phyloP scores from a whole-genome alignment of 2,329 filamentous ascomycete species.

The Sarocladium kiliense region DNA sequence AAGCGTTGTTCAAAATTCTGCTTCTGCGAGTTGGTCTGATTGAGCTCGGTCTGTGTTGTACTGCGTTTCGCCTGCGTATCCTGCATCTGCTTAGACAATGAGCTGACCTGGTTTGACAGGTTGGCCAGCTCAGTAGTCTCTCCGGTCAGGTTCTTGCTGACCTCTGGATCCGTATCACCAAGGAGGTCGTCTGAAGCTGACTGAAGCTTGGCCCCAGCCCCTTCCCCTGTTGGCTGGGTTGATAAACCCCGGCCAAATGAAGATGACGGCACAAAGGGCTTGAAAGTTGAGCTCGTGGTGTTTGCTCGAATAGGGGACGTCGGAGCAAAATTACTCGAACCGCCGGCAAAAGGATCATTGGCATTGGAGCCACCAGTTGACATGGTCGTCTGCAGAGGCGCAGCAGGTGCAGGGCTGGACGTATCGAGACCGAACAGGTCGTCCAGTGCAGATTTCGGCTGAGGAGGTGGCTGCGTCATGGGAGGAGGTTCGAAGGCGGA shows the following conservation, averaged over 20 bases:
- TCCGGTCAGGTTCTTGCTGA: constrained; percentile 79
- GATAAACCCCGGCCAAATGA: constrained; percentile 83
- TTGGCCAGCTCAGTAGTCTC: constrained; percentile 94
- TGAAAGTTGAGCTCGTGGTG: constrained; percentile 57
- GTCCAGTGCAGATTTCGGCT: constrained; percentile 77
- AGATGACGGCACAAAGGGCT: constrained; percentile 87
- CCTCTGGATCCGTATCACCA: constrained; percentile 83
- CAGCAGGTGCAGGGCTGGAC: constrained; percentile 33
- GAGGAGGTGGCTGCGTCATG: constrained; percentile 26
- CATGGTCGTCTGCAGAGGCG: constrained; percentile 55
- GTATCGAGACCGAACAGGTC: constrained; percentile 92
- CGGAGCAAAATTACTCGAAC: constrained; percentile 38
- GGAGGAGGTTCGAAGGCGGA: constrained; percentile 48
- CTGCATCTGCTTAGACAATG: constrained; percentile 88
- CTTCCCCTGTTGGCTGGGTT: constrained; percentile 68
- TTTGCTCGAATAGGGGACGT: constrained; percentile 51
- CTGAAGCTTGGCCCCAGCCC: constrained; percentile 28
- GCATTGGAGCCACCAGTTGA: constrained; percentile 69
- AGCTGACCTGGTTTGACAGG: constrained; percentile 90
- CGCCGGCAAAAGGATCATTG: constrained; percentile 58
- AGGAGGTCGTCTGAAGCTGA: constrained; percentile 74
- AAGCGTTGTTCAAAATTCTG: constrained; percentile 87
- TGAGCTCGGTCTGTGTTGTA: constrained; percentile 75
- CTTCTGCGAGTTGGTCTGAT: constrained; percentile 79
- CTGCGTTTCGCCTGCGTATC: constrained; percentile 80